phyloP scores from a whole-genome alignment of 2,329 filamentous ascomycete species.

The Lomentospora prolificans region DNA sequence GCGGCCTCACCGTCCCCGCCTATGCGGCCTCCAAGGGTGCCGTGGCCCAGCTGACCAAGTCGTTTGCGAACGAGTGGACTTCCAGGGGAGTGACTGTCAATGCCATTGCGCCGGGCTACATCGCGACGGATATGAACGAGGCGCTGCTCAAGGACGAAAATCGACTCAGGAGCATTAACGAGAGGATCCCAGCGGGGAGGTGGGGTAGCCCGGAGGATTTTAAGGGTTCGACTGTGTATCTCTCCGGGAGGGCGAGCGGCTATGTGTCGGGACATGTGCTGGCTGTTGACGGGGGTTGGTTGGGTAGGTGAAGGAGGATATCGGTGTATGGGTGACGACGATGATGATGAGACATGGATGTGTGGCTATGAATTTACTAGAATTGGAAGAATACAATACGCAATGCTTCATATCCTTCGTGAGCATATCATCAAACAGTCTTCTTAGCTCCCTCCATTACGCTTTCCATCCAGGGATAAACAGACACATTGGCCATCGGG shows the following conservation, averaged over 20 bases:
- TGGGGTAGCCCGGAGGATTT: conserved; percentile 85
- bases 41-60: conserved; percentile 76
- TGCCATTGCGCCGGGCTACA: conserved; percentile 81
- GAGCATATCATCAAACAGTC: neutral
- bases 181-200: conserved; percentile 70
- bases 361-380: neutral
- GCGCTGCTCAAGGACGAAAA: conserved; percentile 65
- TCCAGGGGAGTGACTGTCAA: conserved; percentile 74
- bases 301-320: conserved; percentile 22
- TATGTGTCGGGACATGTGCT: conserved; percentile 78
- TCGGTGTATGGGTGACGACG: neutral
- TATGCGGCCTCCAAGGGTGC: conserved; percentile 83
- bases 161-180: conserved; percentile 63
- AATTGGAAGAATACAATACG: neutral
- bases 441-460: conserved; percentile 27
- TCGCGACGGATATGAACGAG: conserved; percentile 89
- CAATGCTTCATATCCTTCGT: neutral
- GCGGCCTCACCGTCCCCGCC: conserved; percentile 78
- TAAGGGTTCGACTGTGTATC: conserved; percentile 68
- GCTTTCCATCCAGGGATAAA: conserved; percentile 53
- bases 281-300: conserved; percentile 86
- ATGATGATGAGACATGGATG: neutral
- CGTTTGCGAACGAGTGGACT: conserved; percentile 79
- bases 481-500: conserved; percentile 44
- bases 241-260: conserved; percentile 65